Evolutionary conservation across 208 protist genomes (phyloP), one percentile per base, ranked within the genome.

Genomic region (Acanthamoeba lugdunensis): DNA sequence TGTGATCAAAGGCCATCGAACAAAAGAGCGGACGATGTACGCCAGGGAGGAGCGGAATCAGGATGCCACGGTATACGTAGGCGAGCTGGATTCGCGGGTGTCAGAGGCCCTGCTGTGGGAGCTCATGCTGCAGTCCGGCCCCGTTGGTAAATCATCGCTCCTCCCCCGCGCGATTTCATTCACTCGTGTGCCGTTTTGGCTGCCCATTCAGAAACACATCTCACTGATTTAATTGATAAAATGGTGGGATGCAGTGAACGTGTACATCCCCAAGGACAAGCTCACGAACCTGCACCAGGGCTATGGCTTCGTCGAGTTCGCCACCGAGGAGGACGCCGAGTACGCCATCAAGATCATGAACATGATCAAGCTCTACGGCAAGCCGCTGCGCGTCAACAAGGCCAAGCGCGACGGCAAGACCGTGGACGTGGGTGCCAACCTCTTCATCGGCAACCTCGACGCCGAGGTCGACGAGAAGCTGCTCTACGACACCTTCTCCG

Each of bases 331-430:
- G 21, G 98, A 99, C 92, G 97, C 98, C 13, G 97, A 98, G 11
- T 99, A 99, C 95, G 98, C 98, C 0, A 96, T 98, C 41, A 97
- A 97, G 73, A 96, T 99, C 18, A 97, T 99, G 95, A 98, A 98
- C 79, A 97, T 97, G 95, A 96, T 99, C 56, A 98, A 98, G 84
- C 93, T 99, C 30, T 98, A 96, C 92, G 98, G 97, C 61, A 97
- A 97, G 95, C 97, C 97, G 54, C 96, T 99, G 21, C 95, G 95
- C 58, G 75, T 99, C 14, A 98, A 97, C 81, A 96, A 96, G 30
- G 96, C 94, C 21, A 50, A 61, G 54, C 33, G 67, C 30, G 67
- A 92, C 23, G 61, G 69, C 56, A 69, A 95, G 71, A 96, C 95
- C 71, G 56, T 94, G 54, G 97, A 98, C 92, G 92, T 98, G 84